These are phyloP conservation scores for Marchantia polymorpha DNA, from an alignment of 225 moss, liverwort and hornwort genomes.

Conservation along the genomic window DNA sequence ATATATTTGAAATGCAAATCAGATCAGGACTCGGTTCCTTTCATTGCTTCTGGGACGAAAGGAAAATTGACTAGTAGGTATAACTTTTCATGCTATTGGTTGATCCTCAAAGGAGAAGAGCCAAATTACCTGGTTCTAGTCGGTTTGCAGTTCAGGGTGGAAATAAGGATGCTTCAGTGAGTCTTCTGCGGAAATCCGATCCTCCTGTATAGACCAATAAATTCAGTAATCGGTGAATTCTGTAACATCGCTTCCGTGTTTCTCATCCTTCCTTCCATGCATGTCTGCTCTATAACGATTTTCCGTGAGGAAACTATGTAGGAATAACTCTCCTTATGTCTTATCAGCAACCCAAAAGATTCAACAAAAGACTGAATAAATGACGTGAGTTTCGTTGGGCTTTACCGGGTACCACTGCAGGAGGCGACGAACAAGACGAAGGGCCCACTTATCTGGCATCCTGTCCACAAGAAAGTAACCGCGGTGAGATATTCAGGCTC, in stretches of 20 bases:
- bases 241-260: not conserved
- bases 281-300: not conserved
- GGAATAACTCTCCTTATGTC: not conserved
- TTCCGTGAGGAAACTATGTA: not conserved
- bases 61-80: not conserved
- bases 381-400: not conserved
- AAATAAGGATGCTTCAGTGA: conserved; percentile 73
- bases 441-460: conserved; percentile 74
- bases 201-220: conserved; percentile 31
- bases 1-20: not conserved
- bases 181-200: conserved; percentile 69
- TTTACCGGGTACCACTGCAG: conserved; percentile 74
- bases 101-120: not conserved
- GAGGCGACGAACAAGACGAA: conserved; percentile 67
- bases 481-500: not conserved
- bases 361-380: not conserved
- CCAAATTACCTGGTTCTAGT: conserved; percentile 8
- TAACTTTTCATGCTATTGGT: not conserved
- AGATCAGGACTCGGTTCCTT: not conserved
- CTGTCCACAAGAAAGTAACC: conserved; percentile 19
- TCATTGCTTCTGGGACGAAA: not conserved
- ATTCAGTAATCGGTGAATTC: not conserved
- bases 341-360: not conserved
- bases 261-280: too few species aligned
- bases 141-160: conserved; percentile 49